Conservation (phyloP, 495 filamentous ascomycete species). For the Astrocystis sublimbata region DNA sequence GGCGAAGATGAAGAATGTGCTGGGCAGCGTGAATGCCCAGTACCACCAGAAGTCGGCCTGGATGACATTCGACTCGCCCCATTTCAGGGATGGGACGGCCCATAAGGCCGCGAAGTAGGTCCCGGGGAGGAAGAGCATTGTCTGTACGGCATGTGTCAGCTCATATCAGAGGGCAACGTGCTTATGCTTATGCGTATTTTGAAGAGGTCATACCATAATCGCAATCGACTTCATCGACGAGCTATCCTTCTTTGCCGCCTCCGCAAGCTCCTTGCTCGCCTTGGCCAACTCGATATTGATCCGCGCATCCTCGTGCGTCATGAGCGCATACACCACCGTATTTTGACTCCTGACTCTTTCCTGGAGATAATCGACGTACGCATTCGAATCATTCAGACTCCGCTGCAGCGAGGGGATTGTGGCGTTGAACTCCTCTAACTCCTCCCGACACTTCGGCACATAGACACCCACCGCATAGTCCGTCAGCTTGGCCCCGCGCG, state of each 20-base stretch:
- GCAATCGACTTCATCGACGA: conserved; percentile 41
- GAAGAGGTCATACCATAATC: conserved; percentile 24
- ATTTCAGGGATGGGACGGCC: conserved; percentile 39
- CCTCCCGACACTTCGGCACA: conserved; percentile 5
- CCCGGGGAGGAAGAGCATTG: conserved; percentile 40
- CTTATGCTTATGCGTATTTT: not conserved
- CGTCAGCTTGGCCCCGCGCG: not conserved
- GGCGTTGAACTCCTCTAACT: conserved; percentile 13
- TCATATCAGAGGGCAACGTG: too few relatives aligned
- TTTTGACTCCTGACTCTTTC: conserved; percentile 27
- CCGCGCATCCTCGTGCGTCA: conserved; percentile 28
- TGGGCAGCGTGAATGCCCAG: conserved; percentile 36
- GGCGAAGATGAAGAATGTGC: conserved; percentile 27
- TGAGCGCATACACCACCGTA: conserved; percentile 31
- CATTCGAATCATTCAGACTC: conserved; percentile 25
- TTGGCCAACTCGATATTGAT: conserved; percentile 10
- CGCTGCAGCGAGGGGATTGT: conserved; percentile 24
- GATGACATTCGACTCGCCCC: conserved; percentile 31
- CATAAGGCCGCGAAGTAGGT: conserved; percentile 42
- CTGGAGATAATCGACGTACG: conserved; percentile 27
- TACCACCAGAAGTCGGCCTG: conserved; percentile 39
- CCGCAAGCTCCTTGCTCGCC: conserved; percentile 27
- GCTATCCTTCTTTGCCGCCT: conserved; percentile 37
- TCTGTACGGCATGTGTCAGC: conserved; percentile 10
- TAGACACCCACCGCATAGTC: not conserved